Percentiles rank a stretch among this genome's conserved stretches.
phyloP scores from a whole-genome alignment of 345 rosid species.

The Adansonia digitata region DNA sequence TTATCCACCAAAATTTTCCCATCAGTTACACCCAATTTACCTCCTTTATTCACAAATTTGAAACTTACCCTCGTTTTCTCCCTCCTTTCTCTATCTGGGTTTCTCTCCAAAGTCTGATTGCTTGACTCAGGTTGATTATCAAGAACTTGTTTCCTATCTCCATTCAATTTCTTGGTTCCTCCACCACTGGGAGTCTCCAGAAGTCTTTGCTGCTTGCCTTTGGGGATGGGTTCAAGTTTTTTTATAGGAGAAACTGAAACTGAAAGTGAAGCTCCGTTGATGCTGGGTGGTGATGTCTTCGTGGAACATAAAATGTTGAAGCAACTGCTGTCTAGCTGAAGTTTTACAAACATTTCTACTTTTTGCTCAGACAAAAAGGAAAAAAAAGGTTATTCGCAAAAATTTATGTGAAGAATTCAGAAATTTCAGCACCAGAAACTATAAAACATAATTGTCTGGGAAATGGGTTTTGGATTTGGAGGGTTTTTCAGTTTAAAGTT shows the following conservation, averaged over 20 bases:
- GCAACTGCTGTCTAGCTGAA: conserved; percentile 44
- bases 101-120: conserved; percentile 23
- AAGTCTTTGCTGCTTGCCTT: conserved; percentile 21
- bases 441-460: not conserved
- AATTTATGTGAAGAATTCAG: not conserved
- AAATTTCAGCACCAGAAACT: not conserved
- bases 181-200: conserved; percentile 30
- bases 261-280: conserved; percentile 23
- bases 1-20: conserved; percentile 17
- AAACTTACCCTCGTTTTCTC: conserved; percentile 6
- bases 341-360: conserved; percentile 46
- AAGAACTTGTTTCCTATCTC: conserved; percentile 20
- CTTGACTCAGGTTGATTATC: conserved; percentile 27
- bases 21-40: not conserved
- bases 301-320: conserved; percentile 42
- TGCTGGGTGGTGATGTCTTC: conserved; percentile 32
- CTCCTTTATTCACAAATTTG: conserved; percentile 22
- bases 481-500: not conserved
- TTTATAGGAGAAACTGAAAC: conserved; percentile 36
- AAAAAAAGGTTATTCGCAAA: not conserved
- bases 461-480: not conserved
- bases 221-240: conserved; percentile 29
- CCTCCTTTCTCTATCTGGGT: conserved; percentile 28
- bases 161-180: conserved; percentile 17
- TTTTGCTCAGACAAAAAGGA: not conserved